Evolutionary conservation across 352 stramenopile genomes (phyloP).

Genomic region (Nothophytophthora sp.): DNA sequence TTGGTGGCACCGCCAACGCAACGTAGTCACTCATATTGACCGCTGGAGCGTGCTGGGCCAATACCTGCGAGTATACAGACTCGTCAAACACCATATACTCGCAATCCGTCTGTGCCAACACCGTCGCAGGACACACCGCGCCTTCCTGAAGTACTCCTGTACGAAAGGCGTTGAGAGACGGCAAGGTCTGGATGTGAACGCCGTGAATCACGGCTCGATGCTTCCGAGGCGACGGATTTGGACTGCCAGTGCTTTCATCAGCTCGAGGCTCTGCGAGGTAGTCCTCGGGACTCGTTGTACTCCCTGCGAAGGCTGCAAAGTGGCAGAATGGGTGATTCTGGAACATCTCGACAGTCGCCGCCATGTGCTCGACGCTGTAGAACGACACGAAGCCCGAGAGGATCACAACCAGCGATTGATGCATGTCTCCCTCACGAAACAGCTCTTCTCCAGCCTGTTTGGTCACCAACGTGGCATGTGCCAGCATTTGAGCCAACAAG

Average conservation of each 20-base stretch:
- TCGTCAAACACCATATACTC: conserved; percentile 55
- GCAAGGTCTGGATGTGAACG: conserved; percentile 59
- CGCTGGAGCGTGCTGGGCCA: conserved; percentile 34
- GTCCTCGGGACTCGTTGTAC: conserved; percentile 32
- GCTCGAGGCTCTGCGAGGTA: conserved; percentile 16
- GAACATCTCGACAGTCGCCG: conserved; percentile 61
- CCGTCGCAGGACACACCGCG: conserved; percentile 43
- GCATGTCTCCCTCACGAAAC: conserved; percentile 46
- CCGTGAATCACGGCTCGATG: conserved; percentile 50
- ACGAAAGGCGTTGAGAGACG: conserved; percentile 53
- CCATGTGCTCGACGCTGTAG: conserved; percentile 67
- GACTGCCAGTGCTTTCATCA: conserved; percentile 3
- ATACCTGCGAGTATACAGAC: conserved; percentile 30
- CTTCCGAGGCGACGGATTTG: conserved; percentile 1
- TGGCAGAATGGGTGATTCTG: conserved; percentile 58
- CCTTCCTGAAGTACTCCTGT: conserved; percentile 46
- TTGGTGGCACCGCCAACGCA: background rate
- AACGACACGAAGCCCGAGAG: conserved; percentile 55
- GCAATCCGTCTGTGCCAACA: conserved; percentile 59
- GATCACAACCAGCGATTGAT: conserved; percentile 39
- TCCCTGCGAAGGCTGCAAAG: conserved; percentile 32
- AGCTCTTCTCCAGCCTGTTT: conserved; percentile 54
- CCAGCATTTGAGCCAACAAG: conserved; percentile 40
- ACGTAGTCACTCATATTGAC: conserved; percentile 32
- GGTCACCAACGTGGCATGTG: conserved; percentile 25